These are phyloP conservation scores for Tricholoma sp. DNA, from an alignment of 768 basidiomycete species.

Conservation along the genomic window DNA sequence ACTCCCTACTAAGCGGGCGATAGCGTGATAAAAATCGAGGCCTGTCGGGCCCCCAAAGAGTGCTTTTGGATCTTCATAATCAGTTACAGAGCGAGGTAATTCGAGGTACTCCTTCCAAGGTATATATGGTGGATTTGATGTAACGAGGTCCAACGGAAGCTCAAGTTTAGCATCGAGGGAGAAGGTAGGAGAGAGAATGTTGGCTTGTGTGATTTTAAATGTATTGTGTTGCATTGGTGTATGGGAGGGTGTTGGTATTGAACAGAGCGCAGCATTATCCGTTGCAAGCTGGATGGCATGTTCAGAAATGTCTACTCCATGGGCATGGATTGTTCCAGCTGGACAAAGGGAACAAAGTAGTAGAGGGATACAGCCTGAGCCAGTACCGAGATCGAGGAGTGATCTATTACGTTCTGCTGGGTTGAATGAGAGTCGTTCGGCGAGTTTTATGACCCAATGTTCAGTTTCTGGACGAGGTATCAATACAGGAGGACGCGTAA, in stretches of 20 bases:
- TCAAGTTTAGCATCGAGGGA: conserved; percentile 24
- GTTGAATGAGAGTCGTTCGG: conserved; percentile 37
- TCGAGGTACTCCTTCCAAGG: conserved; percentile 55
- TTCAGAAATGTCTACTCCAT: conserved; percentile 65
- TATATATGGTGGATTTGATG: conserved; percentile 88
- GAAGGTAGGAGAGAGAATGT: conserved; percentile 45
- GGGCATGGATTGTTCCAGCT: conserved; percentile 45
- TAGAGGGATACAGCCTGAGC: conserved; percentile 88
- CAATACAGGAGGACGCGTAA: conserved; percentile 72
- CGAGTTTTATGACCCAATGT: conserved; percentile 65
- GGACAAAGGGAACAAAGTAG: conserved; percentile 69
- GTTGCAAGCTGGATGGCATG: conserved; percentile 50
- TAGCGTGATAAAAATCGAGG: conserved; percentile 65
- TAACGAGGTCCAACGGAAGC: conserved; percentile 70
- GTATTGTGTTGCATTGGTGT: conserved; percentile 26
- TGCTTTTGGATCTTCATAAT: conserved; percentile 78
- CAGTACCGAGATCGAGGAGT: conserved; percentile 89
- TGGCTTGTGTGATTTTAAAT: conserved; percentile 33
- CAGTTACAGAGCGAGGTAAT: conserved; percentile 64
- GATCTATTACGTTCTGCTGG: conserved; percentile 26
- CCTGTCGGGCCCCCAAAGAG: conserved; percentile 68
- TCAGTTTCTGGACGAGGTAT: conserved; percentile 97
- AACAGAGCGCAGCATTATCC: conserved; percentile 43
- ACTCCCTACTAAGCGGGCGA: conserved; percentile 54
- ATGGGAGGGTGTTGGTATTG: conserved; percentile 26